Conservation (phyloP, 2,329 filamentous ascomycete genomes). For the Neurospora sp. region DNA sequence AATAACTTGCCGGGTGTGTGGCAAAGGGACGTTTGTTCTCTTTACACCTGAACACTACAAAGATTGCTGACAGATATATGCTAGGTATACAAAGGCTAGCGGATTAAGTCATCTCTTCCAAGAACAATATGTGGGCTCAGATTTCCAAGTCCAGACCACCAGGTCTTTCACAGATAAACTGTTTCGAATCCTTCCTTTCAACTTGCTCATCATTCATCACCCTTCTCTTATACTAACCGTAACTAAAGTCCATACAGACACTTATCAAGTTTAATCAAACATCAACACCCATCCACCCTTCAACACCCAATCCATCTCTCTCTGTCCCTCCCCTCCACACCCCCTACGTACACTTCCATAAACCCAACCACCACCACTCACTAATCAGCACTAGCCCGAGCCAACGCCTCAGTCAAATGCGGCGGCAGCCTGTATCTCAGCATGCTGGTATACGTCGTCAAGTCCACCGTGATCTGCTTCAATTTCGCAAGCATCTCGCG, state of each 20-base stretch:
- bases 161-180: not conserved
- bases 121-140: too few species aligned
- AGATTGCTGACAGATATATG: not conserved
- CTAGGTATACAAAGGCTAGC: too few species aligned
- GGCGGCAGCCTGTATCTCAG: slow-evolving; percentile 84
- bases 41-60: not conserved
- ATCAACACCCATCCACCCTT: not conserved
- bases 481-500: slow-evolving; percentile 59
- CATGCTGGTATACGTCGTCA: slow-evolving; percentile 90
- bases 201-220: not conserved
- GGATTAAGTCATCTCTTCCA: too few species aligned
- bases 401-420: slow-evolving; percentile 79
- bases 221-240: not conserved
- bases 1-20: not conserved
- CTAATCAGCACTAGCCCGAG: slow-evolving; percentile 65
- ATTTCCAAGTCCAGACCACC: not conserved
- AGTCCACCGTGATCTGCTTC: slow-evolving; percentile 72
- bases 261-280: not conserved
- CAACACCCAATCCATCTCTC: not conserved
- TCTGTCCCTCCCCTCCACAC: not conserved
- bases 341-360: not conserved
- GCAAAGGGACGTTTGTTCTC: not conserved
- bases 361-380: too few species aligned
- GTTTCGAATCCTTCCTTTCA: not conserved
- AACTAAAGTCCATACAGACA: not conserved